Evolutionary conservation across 176 grass and related monocot species (phyloP).

Genomic region (Carex scoparia): DNA sequence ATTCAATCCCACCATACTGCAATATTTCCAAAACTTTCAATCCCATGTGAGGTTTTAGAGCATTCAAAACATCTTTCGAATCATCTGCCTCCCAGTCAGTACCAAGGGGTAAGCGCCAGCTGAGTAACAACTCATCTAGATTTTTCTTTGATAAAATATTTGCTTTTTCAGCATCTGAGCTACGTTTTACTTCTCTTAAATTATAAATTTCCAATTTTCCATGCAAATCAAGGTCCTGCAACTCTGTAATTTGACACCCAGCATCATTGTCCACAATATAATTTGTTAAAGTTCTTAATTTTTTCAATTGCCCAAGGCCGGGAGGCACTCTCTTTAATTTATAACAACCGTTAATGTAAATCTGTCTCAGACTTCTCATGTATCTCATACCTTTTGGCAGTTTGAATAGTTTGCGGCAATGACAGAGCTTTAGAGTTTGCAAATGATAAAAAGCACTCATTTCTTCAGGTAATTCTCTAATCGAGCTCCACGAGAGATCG

Average conservation of each 20-base stretch:
- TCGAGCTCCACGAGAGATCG: neutral
- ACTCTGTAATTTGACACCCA: neutral
- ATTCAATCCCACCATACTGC: neutral
- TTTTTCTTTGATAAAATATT: neutral
- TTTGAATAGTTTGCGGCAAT: neutral
- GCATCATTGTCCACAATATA: neutral
- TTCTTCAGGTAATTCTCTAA: neutral
- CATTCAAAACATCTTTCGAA: neutral
- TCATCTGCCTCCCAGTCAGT: neutral
- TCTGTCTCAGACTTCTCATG: slow-evolving; percentile 13
- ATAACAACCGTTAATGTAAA: slow-evolving; percentile 4
- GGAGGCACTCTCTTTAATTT: neutral
- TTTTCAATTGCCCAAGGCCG: neutral
- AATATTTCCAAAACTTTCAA: neutral
- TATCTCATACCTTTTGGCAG: slow-evolving; percentile 5
- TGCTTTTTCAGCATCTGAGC: neutral
- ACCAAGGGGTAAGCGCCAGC: neutral
- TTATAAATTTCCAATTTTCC: neutral
- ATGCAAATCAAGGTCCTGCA: slow-evolving; percentile 11
- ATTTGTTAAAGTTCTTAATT: slow-evolving; percentile 2
- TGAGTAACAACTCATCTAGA: neutral
- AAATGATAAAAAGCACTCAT: slow-evolving; percentile 1
- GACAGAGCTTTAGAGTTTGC: slow-evolving; percentile 10
- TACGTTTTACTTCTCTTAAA: neutral
- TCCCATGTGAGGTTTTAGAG: neutral